Base-by-base conservation (phyloP, 2,329 filamentous ascomycete genomes). In the Knufia fluminis region DNA sequence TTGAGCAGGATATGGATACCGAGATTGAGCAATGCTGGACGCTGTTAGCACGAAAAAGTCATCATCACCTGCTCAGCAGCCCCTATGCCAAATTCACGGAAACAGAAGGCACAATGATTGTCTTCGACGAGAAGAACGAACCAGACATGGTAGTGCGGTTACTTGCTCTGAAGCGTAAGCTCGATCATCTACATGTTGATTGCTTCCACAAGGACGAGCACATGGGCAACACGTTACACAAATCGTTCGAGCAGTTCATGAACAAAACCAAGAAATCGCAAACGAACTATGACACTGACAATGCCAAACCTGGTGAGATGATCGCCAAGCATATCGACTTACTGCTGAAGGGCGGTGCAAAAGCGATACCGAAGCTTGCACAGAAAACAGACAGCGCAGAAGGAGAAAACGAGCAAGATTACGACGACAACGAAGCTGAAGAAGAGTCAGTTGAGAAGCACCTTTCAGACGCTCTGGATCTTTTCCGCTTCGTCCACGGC, bases 291-390 rank as follows among this genome's bases (percentile, higher is more conserved):
- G 80, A 81, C 46, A 87, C 86, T 0, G 84, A 89, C 49, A 94
- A 90, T 49, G 88, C 89, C 16, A 97, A 94, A 72, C 88, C 94
- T 12, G 92, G 91, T 44, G 92, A 98, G 71, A 95, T 97, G 90
- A 94, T 96, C 59, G 94, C 92, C 24, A 97, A 96, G 67, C 90
- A 97, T 60, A 85, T 98, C 54, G 92, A 98, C 66, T 76, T 85
- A 70, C 74, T 98, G 17, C 76, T 98, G 26, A 82, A 89, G 49
- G 88, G 88, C 44, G 94, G 92, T 1, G 75, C 91, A 41, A 97
- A 94, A 65, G 83, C 85, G 0, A 77, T 94, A 7, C 87, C 86
- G 1, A 76, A 80, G 39, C 77, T 79, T 19, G 72, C 91, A 1
- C 59, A 63, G 7, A 62, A 63, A 32, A 57, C 60, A 10, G 79